phyloP scores from a whole-genome alignment of 2,329 filamentous ascomycete genomes.

The Botrytis byssoidea region DNA sequence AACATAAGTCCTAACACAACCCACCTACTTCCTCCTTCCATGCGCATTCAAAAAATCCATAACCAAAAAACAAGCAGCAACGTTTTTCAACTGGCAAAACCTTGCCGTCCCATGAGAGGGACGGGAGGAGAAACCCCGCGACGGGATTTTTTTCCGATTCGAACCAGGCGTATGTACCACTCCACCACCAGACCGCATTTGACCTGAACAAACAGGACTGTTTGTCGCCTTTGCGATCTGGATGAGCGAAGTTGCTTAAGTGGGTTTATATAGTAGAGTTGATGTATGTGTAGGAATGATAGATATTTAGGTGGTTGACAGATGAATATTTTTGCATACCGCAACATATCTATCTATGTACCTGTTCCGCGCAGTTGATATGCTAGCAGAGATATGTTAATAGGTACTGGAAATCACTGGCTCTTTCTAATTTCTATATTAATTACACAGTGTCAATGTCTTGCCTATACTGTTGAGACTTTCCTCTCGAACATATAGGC shows the following conservation, averaged over 20 bases:
- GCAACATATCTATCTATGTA: neutral
- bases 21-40: neutral
- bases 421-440: neutral
- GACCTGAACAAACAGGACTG: neutral
- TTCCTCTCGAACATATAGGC: neutral
- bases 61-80: neutral
- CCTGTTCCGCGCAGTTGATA: neutral
- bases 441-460: neutral
- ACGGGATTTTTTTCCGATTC: neutral
- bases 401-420: neutral
- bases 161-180: neutral
- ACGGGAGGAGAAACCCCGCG: neutral
- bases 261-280: neutral
- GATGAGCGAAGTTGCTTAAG: neutral
- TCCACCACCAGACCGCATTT: constrained; percentile 1
- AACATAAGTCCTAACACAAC: neutral
- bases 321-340: neutral
- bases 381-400: neutral
- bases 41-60: neutral
- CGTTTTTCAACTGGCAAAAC: neutral
- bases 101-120: neutral
- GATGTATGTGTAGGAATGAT: neutral
- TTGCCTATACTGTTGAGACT: neutral
- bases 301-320: neutral
- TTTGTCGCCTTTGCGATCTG: neutral